phyloP scores from a whole-genome alignment of 352 stramenopile species.

The Globisporangium paddicum region DNA sequence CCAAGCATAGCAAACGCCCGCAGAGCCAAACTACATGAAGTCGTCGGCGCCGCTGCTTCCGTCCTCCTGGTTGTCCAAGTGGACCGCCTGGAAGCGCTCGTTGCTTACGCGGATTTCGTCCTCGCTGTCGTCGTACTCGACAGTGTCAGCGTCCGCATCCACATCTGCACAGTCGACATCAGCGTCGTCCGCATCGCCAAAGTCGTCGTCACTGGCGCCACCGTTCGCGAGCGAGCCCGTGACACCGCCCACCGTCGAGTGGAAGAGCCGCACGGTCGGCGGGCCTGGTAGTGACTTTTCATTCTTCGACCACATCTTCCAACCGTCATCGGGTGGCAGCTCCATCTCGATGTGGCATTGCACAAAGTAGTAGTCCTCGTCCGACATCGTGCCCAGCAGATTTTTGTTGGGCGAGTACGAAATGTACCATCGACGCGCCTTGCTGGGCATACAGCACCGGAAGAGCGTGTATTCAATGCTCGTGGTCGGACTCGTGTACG shows the following conservation, averaged over 20 bases:
- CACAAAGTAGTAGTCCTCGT: constrained; percentile 88
- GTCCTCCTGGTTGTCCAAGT: constrained; percentile 83
- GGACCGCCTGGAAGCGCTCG: constrained; percentile 84
- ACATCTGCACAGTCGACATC: constrained; percentile 62
- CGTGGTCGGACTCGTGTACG: constrained; percentile 39
- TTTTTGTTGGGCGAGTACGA: constrained; percentile 92
- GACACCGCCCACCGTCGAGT: constrained; percentile 46
- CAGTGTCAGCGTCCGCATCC: constrained; percentile 76
- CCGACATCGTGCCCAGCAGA: constrained; percentile 76
- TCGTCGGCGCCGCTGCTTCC: constrained; percentile 62
- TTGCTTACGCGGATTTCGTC: constrained; percentile 89
- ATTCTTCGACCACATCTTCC: constrained; percentile 88
- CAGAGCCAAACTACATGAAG: constrained; percentile 51
- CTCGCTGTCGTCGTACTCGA: constrained; percentile 88
- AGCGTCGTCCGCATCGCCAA: constrained; percentile 26
- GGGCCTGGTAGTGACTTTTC: constrained; percentile 59
- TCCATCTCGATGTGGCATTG: constrained; percentile 80
- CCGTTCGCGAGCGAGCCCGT: constrained; percentile 4
- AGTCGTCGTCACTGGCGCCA: constrained; percentile 14
- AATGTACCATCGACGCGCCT: constrained; percentile 98
- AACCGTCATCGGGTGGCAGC: constrained; percentile 64
- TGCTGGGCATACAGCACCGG: constrained; percentile 97
- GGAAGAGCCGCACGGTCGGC: constrained; percentile 63
- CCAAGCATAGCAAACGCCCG: neutral
- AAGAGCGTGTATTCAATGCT: constrained; percentile 93